A percentile compares a stretch with the other conserved stretches of the same genome.
phyloP scores from a whole-genome alignment of 228 moss, liverwort and hornwort genomes.

The Sphagnum fallax region DNA sequence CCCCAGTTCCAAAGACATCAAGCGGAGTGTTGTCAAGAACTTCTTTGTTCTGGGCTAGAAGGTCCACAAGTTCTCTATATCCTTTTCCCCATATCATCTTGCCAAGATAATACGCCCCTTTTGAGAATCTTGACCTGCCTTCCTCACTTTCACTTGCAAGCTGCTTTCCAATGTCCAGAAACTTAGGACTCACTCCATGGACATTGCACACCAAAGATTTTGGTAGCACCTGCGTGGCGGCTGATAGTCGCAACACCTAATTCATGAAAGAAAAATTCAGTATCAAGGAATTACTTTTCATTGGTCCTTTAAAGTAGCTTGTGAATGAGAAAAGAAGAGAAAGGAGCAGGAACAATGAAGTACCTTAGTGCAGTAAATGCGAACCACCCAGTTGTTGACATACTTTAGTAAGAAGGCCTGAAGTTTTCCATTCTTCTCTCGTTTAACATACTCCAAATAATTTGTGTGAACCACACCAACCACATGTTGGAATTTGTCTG shows the following conservation, averaged over 20 bases:
- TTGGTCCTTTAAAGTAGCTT: background rate
- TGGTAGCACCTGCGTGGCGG: conserved; percentile 86
- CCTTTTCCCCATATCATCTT: conserved; percentile 99
- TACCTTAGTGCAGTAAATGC: conserved; percentile 87
- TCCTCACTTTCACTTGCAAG: conserved; percentile 46
- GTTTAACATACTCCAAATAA: conserved; percentile 85
- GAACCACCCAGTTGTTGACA: conserved; percentile 83
- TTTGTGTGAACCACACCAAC: conserved; percentile 98
- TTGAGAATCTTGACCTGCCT: conserved; percentile 60
- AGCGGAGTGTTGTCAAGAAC: conserved; percentile 55
- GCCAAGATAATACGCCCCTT: conserved; percentile 92
- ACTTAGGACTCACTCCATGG: conserved; percentile 93
- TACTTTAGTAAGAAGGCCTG: conserved; percentile 71
- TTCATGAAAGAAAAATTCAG: background rate
- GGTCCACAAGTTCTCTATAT: conserved; percentile 91
- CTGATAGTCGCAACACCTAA: conserved; percentile 90
- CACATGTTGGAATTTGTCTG: conserved; percentile 93
- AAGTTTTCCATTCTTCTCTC: conserved; percentile 75
- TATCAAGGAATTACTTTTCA: background rate
- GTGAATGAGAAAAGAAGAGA: background rate
- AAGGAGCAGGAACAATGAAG: background rate
- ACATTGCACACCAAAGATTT: conserved; percentile 85
- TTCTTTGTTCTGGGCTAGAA: conserved; percentile 75
- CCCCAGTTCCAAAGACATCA: conserved; percentile 94
- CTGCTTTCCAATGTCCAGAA: conserved; percentile 74